Percentiles rank a stretch among this genome's conserved stretches.
Evolutionary conservation across 2,329 filamentous ascomycete genomes (phyloP).

Genomic region (Sclerotiophoma versabilis): DNA sequence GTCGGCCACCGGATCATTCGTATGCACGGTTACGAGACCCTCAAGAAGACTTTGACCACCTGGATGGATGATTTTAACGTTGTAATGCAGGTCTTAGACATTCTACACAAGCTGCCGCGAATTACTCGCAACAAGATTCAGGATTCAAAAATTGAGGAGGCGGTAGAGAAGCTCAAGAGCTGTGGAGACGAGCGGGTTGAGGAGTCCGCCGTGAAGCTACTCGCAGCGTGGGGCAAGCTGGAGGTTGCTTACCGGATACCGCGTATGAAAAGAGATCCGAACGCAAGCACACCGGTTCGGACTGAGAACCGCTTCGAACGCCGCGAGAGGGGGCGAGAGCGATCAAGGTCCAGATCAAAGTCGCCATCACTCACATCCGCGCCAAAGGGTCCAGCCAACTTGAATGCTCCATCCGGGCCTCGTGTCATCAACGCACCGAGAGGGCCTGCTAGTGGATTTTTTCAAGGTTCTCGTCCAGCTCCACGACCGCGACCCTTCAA

Average conservation of each 20-base stretch:
- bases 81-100: constrained; percentile 85
- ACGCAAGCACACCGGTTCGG: constrained; percentile 52
- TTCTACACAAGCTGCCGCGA: constrained; percentile 86
- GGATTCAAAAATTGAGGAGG: constrained; percentile 91
- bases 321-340: constrained; percentile 57
- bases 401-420: constrained; percentile 53
- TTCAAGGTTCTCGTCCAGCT: constrained; percentile 60
- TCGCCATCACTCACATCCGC: constrained; percentile 52
- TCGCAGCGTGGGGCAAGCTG: constrained; percentile 87
- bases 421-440: constrained; percentile 64
- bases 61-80: constrained; percentile 93
- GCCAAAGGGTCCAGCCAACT: constrained; percentile 51
- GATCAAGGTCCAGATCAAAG: constrained; percentile 57
- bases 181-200: constrained; percentile 79
- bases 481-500: constrained; percentile 61
- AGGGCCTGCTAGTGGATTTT: constrained; percentile 51
- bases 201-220: constrained; percentile 71
- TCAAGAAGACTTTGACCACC: constrained; percentile 83
- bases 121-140: constrained; percentile 96
- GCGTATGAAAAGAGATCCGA: constrained; percentile 82
- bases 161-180: constrained; percentile 71
- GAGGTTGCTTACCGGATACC: constrained; percentile 93
- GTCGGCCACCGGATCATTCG: constrained; percentile 88
- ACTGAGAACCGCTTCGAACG: constrained; percentile 67
- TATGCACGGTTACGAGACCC: constrained; percentile 96